These are phyloP conservation scores for Podosphaera fusca DNA, from an alignment of 2,329 filamentous ascomycete species.

Conservation along the genomic window DNA sequence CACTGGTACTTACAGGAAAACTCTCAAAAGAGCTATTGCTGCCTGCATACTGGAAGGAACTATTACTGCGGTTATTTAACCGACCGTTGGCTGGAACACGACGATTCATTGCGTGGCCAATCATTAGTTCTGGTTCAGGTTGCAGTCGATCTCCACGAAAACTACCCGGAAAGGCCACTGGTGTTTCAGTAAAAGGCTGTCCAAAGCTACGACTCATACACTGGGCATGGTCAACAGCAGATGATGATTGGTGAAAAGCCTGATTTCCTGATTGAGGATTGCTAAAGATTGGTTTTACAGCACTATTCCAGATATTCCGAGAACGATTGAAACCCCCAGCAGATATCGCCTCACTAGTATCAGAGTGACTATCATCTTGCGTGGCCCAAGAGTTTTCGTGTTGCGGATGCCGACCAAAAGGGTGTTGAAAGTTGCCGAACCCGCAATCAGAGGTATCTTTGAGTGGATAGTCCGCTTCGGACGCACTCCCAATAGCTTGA, in stretches of 20 bases:
- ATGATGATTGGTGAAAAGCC: constrained; percentile 10
- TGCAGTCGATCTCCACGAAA: constrained; percentile 14
- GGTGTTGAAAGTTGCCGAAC: neutral
- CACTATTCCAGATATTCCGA: constrained; percentile 31
- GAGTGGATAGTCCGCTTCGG: constrained; percentile 20
- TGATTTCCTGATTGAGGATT: constrained; percentile 5
- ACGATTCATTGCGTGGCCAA: constrained; percentile 10
- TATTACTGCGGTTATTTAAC: constrained; percentile 13
- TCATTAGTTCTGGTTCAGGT: constrained; percentile 12
- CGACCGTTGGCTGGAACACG: constrained; percentile 10
- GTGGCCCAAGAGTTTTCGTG: constrained; percentile 27
- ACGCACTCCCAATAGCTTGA: constrained; percentile 26
- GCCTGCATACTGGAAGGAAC: constrained; percentile 14
- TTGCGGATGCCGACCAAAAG: constrained; percentile 12
- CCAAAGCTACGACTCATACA: constrained; percentile 23
- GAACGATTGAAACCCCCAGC: constrained; percentile 27
- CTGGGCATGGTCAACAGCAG: constrained; percentile 19
- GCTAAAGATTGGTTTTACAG: constrained; percentile 19
- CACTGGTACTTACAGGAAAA: constrained; percentile 11
- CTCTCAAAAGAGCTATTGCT: constrained; percentile 17
- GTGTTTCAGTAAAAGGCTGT: constrained; percentile 14
- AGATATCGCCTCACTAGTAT: constrained; percentile 31
- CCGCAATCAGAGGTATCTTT: constrained; percentile 6
- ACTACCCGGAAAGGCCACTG: constrained; percentile 9
- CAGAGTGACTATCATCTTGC: constrained; percentile 30